Base-by-base conservation (phyloP, 768 basidiomycete genomes). In the Hortiboletus flavorubellus region DNA sequence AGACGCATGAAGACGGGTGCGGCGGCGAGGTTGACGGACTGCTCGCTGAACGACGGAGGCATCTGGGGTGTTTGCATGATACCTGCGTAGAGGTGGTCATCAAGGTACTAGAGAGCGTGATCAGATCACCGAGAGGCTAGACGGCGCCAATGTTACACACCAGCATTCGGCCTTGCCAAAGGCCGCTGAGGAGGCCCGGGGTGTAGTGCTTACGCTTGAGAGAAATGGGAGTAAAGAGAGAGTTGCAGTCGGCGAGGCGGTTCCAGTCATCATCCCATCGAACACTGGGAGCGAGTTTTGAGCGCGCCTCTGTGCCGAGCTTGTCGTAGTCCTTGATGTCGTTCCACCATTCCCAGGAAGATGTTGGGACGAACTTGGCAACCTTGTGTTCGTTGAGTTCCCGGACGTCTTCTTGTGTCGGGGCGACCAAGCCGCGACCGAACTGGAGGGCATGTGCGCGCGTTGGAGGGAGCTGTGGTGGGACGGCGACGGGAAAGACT, bases 141-240 rank as follows among this genome's bases (percentile, higher is more conserved):
- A 38, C 0, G 31, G 16, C 49, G 38, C 21, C 7, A 11, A 56
- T 14, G 23, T 0, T n/a, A 78, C 84, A 55, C 50, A 87, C 86
- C 51, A 83, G 70, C 68, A 86, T 76, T 18, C 81, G 74, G 4
- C 88, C 87, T 55, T 84, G 78, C 84, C 82, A 88, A 6, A 79
- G 70, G 3, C 86, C 86, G 21, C 66, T 68, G 60, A 87, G 71
- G 3, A 73, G 63, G 7, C 86, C 87, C 0, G 76, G 76, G 3
- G 74, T 74, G 65, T 82, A 85, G 21, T 73, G 70, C 9, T 54
- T 58, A 15, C 70, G 71, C 49, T 71, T 66, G 31, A 71, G 61
- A 0, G 69, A 68, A 8, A 64, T 41, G 29, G 56, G 46, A 2
- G 54, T 56, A 49, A 68, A 73, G 15, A 78, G 60, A 49, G 80